Evolutionary conservation across 768 basidiomycete species (phyloP).

Genomic region (Lyophyllum shimeji): DNA sequence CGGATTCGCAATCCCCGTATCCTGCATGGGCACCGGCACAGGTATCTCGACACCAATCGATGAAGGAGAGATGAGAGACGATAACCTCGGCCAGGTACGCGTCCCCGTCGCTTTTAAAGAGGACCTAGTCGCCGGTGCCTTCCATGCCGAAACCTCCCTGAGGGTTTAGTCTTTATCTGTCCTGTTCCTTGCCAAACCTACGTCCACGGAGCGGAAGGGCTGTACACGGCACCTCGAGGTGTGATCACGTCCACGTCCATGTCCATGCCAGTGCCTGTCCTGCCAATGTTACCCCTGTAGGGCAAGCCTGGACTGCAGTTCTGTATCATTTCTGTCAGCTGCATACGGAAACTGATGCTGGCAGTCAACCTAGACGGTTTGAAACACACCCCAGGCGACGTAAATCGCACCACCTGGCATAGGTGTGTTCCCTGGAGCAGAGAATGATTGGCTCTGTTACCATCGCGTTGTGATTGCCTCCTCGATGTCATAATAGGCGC

Average conservation of each 20-base stretch:
- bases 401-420: too few relatives aligned
- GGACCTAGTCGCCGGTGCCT: background rate
- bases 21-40: too few relatives aligned
- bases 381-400: too few relatives aligned
- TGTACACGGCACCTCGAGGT: background rate
- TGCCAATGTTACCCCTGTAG: background rate
- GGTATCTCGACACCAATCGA: too few relatives aligned
- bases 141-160: background rate
- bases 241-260: background rate
- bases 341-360: background rate
- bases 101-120: background rate
- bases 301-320: too few relatives aligned
- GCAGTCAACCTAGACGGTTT: background rate
- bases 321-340: background rate
- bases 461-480: background rate
- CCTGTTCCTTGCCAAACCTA: background rate
- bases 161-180: background rate
- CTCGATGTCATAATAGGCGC: background rate
- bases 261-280: background rate
- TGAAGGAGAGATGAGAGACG: background rate
- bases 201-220: background rate
- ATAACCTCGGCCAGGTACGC: background rate
- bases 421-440: too few relatives aligned
- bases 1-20: background rate
- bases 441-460: background rate